Base-by-base conservation (phyloP, 2,329 filamentous ascomycete species). In the Thermothelomyces thermophilus region DNA sequence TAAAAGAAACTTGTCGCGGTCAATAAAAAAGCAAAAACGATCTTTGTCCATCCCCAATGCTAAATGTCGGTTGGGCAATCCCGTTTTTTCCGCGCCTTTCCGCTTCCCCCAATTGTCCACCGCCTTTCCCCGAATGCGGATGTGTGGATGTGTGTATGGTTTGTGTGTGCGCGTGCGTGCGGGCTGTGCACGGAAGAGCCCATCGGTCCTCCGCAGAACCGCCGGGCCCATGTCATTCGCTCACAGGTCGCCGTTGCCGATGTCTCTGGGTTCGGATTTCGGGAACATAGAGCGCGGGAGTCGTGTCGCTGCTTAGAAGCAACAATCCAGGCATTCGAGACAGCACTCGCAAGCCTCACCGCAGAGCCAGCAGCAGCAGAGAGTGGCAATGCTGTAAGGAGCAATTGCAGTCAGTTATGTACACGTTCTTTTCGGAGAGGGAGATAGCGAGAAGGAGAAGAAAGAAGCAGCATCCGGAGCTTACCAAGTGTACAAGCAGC, bases 281-380 rank as follows among this genome's bases (percentile, higher is more conserved):
- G 24, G 24, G 24, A 5, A 9, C 24, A 26, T 26, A 26, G 9
- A 26, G 5, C 5, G 24, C 24, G 24, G 24, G 9, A 5, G 9
- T 26, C 24, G 9, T 5, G 5, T 26, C 24, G 24, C 9, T 26
- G 24, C 24, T 54, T 50, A 58, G 50, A 47, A 69, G 60, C 68
- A 70, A 59, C 67, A 70, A 50, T 66, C 64, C 22, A 70, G 50
- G 54, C 68, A 70, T 41, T 71, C 69, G 26, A 70, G 57, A 54
- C 69, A 72, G 60, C 69, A 72, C 52, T 70, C 68, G 61, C 69
- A 71, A 3, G 68, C 66, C 56, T 72, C 68, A 3, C 69, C 69
- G 53, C 69, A 72, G 42, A 72, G 60, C 67, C 68, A 72, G 53
- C 69, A 72, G 60, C 69, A 72, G 62, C 69, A 72, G 51, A 72